These are phyloP conservation scores for Pseudonitzschia multiseries DNA, from an alignment of 108 stramenopile genomes.

Conservation along the genomic window DNA sequence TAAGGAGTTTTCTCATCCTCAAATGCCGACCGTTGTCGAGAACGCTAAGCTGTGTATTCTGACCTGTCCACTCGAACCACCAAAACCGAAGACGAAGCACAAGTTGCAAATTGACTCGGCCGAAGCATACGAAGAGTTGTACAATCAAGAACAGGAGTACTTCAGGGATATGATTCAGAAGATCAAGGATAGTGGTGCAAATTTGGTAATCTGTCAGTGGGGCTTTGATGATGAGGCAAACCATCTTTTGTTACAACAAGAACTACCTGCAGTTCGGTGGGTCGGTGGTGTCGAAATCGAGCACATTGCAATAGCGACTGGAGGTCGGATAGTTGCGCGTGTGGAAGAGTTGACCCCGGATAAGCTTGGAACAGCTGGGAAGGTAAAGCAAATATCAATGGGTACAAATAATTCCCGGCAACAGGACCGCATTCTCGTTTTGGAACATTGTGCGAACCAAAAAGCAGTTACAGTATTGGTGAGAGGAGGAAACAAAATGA, in stretches of 20 bases:
- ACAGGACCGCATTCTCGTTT: constrained; percentile 91
- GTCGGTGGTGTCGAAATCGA: constrained; percentile 99
- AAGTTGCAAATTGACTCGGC: constrained; percentile 96
- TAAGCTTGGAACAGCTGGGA: constrained; percentile 94
- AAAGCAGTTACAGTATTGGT: constrained; percentile 98
- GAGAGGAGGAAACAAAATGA: constrained; percentile 98
- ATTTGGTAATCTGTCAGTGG: constrained; percentile 98
- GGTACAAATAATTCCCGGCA: constrained; percentile 88
- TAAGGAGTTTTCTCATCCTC: constrained; percentile 98
- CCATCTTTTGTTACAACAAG: constrained; percentile 93
- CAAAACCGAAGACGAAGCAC: constrained; percentile 99
- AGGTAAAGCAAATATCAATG: constrained; percentile 92
- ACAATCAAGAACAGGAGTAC: constrained; percentile 95
- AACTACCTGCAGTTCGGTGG: constrained; percentile 94
- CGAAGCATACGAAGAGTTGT: constrained; percentile 95
- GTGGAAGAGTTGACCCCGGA: constrained; percentile 91
- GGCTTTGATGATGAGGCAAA: constrained; percentile 99
- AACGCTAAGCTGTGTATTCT: constrained; percentile 96
- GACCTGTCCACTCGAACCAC: constrained; percentile 99
- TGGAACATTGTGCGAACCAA: constrained; percentile 95
- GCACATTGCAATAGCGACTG: constrained; percentile 99
- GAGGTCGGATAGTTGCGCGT: constrained; percentile 97
- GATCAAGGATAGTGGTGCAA: constrained; percentile 98
- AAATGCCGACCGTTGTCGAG: constrained; percentile 92
- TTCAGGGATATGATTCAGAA: constrained; percentile 97